Evolutionary conservation across 495 filamentous ascomycete species (phyloP).

Genomic region (Halenospora varia): DNA sequence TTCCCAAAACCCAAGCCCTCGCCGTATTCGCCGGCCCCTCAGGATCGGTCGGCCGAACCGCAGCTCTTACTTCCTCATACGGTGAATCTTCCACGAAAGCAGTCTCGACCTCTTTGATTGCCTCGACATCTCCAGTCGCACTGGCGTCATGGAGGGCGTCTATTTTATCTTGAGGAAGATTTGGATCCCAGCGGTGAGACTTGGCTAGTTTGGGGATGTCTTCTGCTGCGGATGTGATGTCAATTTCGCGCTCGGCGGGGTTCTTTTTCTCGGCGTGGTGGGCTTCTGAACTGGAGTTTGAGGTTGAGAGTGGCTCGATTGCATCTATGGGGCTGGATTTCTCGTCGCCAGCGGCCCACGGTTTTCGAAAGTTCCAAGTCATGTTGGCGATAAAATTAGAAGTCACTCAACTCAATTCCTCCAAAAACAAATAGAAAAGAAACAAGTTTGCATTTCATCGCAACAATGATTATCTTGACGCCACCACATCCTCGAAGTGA

Average conservation of each 20-base stretch:
- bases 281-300: background rate
- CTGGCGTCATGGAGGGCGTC: conserved; percentile 34
- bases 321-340: too few species aligned
- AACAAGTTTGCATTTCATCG: too few species aligned
- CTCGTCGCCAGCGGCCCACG: background rate
- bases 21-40: conserved; percentile 64
- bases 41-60: conserved; percentile 58
- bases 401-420: too few species aligned
- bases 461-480: too few species aligned
- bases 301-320: background rate
- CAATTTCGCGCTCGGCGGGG: background rate
- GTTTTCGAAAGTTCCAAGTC: background rate
- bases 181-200: conserved; percentile 32
- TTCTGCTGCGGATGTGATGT: conserved; percentile 7
- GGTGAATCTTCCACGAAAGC: conserved; percentile 53
- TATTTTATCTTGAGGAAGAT: conserved; percentile 30
- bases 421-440: too few species aligned
- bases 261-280: background rate
- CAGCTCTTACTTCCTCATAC: conserved; percentile 53
- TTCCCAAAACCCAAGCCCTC: conserved; percentile 67
- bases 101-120: conserved; percentile 28
- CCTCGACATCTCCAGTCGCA: conserved; percentile 28
- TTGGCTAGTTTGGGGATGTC: conserved; percentile 17
- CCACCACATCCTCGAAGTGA: too few species aligned
- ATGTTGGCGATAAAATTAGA: too few species aligned